Evolutionary conservation across 768 basidiomycete species (phyloP).

Genomic region (Hericium alpestre): DNA sequence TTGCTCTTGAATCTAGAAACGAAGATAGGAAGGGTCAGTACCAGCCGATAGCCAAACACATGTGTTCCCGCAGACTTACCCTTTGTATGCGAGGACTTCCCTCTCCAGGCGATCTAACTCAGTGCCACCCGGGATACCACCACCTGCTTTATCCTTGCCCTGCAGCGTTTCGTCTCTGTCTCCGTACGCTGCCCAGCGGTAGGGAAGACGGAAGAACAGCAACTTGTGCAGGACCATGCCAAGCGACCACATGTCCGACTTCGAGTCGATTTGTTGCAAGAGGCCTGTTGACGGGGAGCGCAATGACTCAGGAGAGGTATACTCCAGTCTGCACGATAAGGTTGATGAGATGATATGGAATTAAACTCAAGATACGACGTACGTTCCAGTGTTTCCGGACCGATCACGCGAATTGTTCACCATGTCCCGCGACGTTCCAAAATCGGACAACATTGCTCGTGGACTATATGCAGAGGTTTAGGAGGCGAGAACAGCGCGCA

Average conservation of each 20-base stretch:
- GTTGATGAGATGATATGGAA: not conserved
- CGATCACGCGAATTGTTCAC: constrained; percentile 54
- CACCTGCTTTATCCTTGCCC: not conserved
- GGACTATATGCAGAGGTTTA: constrained; percentile 38
- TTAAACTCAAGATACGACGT: constrained; percentile 21
- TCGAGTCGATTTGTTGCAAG: constrained; percentile 68
- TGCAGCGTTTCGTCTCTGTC: constrained; percentile 24
- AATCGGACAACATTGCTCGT: constrained; percentile 90
- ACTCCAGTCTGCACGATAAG: constrained; percentile 7
- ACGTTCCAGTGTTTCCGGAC: constrained; percentile 94
- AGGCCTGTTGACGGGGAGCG: constrained; percentile 54
- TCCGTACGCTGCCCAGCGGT: constrained; percentile 56
- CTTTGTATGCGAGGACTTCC: constrained; percentile 66
- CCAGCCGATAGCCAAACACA: not conserved
- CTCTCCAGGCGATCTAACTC: constrained; percentile 61
- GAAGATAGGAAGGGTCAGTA: not conserved
- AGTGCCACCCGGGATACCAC: constrained; percentile 27
- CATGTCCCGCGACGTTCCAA: constrained; percentile 91
- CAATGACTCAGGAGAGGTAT: constrained; percentile 61
- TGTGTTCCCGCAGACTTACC: constrained; percentile 31
- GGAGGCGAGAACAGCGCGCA: not conserved
- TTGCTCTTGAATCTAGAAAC: constrained; percentile 42
- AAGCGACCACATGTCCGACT: constrained; percentile 94
- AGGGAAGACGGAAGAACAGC: constrained; percentile 84
- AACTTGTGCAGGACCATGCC: constrained; percentile 95